Conservation (phyloP, 1,284 basidiomycete species). For the Abortiporus biennis region DNA sequence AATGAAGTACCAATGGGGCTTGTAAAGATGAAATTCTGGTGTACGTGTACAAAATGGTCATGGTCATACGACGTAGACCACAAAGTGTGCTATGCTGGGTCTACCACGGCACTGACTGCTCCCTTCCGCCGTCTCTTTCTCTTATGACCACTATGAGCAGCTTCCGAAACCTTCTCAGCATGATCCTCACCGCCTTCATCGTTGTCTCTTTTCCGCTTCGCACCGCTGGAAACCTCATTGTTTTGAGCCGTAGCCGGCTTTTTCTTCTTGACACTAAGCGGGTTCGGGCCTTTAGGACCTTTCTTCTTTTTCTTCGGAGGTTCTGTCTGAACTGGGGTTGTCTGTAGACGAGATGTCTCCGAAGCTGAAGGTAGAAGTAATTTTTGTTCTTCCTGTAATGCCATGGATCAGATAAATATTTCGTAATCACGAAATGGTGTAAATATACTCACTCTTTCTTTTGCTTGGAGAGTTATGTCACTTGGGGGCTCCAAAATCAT, state of each 20-base stretch:
- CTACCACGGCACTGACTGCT: neutral
- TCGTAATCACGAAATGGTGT: neutral
- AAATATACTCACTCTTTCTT: constrained; percentile 48
- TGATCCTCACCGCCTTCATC: constrained; percentile 10
- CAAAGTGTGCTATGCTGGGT: no score
- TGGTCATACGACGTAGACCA: no score
- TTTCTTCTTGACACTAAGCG: constrained; percentile 90
- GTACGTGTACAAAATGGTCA: no score
- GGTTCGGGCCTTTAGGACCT: constrained; percentile 86
- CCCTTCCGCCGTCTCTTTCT: constrained; percentile 30
- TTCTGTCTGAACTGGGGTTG: constrained; percentile 25
- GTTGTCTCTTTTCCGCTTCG: constrained; percentile 18
- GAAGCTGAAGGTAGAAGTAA: constrained; percentile 40
- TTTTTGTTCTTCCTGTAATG: constrained; percentile 47
- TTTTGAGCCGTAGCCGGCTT: constrained; percentile 28
- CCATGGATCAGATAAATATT: constrained; percentile 5
- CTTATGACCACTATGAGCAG: constrained; percentile 20
- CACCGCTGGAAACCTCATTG: neutral
- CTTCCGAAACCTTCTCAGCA: constrained; percentile 2
- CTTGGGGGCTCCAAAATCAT: constrained; percentile 88
- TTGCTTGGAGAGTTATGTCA: constrained; percentile 65
- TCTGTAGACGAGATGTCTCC: constrained; percentile 35
- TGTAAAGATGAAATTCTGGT: no score
- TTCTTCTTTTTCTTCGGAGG: constrained; percentile 55
- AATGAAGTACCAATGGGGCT: no score